Conservation (phyloP, 2,329 filamentous ascomycete species). For the Cladobotryum protrusum region DNA sequence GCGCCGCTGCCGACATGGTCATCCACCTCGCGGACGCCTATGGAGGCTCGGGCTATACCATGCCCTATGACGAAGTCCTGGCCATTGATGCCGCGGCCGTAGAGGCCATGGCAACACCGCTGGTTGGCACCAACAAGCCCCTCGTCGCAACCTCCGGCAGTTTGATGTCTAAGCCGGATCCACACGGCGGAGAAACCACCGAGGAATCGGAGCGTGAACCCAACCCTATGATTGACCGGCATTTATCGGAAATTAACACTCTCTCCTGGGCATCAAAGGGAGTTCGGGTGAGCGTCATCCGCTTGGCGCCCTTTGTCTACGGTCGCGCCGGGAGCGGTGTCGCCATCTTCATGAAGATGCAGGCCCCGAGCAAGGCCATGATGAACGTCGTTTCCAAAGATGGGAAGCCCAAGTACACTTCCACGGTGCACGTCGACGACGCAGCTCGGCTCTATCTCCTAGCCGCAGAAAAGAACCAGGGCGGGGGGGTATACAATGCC, state of each 20-base stretch:
- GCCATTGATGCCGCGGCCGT: constrained; percentile 29
- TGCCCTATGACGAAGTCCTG: constrained; percentile 15
- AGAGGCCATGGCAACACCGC: constrained; percentile 28
- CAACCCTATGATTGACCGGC: constrained; percentile 19
- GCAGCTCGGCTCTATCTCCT: constrained; percentile 35
- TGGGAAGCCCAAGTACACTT: constrained; percentile 22
- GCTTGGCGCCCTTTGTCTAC: constrained; percentile 39
- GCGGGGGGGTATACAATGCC: constrained; percentile 31
- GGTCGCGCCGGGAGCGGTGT: constrained; percentile 35
- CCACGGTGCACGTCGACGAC: constrained; percentile 37
- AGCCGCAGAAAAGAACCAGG: constrained; percentile 26
- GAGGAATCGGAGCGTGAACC: constrained; percentile 17
- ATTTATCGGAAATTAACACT: constrained; percentile 25
- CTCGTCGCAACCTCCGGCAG: constrained; percentile 31
- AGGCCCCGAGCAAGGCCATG: constrained; percentile 22
- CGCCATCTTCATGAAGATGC: constrained; percentile 25
- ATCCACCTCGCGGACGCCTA: constrained; percentile 35
- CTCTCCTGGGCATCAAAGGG: constrained; percentile 22
- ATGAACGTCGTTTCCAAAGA: constrained; percentile 19
- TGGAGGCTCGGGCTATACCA: not conserved
- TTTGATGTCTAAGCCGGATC: constrained; percentile 17
- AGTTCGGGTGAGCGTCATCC: constrained; percentile 30
- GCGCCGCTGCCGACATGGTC: constrained; percentile 35
- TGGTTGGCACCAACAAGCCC: constrained; percentile 27
- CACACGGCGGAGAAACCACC: constrained; percentile 23